These are phyloP conservation scores for Parastagonospora avenae DNA, from an alignment of 2,329 filamentous ascomycete genomes.

Conservation along the genomic window DNA sequence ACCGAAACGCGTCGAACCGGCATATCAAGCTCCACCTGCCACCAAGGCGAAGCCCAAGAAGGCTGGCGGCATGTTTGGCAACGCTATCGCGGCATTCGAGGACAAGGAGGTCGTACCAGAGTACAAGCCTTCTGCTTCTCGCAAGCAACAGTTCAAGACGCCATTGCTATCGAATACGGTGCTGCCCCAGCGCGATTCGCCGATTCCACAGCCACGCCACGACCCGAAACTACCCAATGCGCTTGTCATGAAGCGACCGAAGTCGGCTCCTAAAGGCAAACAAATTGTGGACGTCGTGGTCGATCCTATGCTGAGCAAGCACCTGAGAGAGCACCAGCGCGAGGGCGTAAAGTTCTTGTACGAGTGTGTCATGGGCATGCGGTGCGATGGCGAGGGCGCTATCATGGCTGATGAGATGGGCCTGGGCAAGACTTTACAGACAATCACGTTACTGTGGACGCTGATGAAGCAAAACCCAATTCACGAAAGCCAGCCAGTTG, in stretches of 20 bases:
- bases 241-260: constrained; percentile 69
- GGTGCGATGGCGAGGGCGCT: constrained; percentile 68
- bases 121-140: constrained; percentile 43
- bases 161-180: constrained; percentile 62
- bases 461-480: constrained; percentile 73
- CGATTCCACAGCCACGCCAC: constrained; percentile 65
- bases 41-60: constrained; percentile 26
- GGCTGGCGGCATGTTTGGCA: constrained; percentile 7
- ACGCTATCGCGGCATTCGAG: constrained; percentile 4
- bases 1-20: constrained; percentile 17
- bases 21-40: constrained; percentile 18
- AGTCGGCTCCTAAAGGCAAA: constrained; percentile 62
- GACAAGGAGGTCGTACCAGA: constrained; percentile 46
- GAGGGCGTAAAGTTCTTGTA: constrained; percentile 74
- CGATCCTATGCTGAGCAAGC: constrained; percentile 67
- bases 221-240: constrained; percentile 65
- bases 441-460: constrained; percentile 73
- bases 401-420: constrained; percentile 80
- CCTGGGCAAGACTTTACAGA: constrained; percentile 74
- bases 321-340: constrained; percentile 70
- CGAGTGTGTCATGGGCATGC: constrained; percentile 77
- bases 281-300: constrained; percentile 74
- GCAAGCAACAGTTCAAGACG: constrained; percentile 63
- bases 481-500: constrained; percentile 62
- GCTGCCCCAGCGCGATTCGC: constrained; percentile 53